Conservation (phyloP, 75 land plant genomes). For the Isoetes taiwanensis region DNA sequence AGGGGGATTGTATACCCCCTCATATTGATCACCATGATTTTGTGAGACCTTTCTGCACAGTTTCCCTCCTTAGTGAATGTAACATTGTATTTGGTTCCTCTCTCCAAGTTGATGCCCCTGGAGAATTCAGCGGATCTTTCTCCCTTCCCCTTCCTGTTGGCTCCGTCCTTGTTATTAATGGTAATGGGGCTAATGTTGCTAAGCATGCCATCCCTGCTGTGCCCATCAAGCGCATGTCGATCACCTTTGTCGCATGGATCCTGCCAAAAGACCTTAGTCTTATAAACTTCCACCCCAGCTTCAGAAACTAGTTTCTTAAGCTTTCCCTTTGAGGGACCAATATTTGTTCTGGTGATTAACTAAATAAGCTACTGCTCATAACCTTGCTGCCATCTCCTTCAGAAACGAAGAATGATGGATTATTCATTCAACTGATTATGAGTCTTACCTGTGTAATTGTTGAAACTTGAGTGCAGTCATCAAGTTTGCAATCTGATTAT, state of each 20-base stretch:
- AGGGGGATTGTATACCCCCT: conserved; percentile 84
- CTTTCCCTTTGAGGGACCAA: no score
- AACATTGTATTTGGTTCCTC: conserved; percentile 60
- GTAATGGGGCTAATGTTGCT: conserved; percentile 88
- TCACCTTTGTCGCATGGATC: conserved; percentile 70
- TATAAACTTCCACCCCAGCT: no score
- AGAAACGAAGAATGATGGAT: no score
- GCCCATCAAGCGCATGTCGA: conserved; percentile 60
- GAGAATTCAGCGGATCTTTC: conserved; percentile 48
- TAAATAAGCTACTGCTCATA: no score
- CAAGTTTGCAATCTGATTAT: no score
- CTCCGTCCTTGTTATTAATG: conserved; percentile 80
- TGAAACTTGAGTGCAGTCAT: no score
- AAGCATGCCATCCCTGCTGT: conserved; percentile 91
- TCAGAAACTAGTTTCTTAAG: no score
- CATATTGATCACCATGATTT: conserved; percentile 96
- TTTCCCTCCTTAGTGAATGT: conserved; percentile 76
- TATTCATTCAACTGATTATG: no score
- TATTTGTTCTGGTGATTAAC: no score
- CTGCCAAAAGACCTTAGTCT: conserved; percentile 46
- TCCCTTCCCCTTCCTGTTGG: conserved; percentile 68
- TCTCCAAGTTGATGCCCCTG: conserved; percentile 44
- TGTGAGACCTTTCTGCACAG: conserved; percentile 78
- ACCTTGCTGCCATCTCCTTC: no score
- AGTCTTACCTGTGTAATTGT: no score